Evolutionary conservation across 768 basidiomycete species (phyloP).

Genomic region (Mycena polygramma): DNA sequence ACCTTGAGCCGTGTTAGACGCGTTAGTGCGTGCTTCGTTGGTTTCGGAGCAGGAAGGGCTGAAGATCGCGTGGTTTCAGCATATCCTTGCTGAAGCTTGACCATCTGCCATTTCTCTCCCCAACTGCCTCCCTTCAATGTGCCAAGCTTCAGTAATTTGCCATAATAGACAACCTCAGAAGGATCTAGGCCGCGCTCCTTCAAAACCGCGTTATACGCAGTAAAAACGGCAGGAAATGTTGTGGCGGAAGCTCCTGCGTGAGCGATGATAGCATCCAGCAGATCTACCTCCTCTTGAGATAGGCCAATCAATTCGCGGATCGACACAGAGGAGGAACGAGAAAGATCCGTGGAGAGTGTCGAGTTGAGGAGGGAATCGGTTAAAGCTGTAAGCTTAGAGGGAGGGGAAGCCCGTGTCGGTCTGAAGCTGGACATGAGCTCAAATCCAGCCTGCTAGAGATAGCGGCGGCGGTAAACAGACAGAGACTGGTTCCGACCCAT

Average conservation of each 20-base stretch:
- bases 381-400: slow-evolving; percentile 44
- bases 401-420: slow-evolving; percentile 51
- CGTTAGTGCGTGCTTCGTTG: slow-evolving; percentile 26
- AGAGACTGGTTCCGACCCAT: no score
- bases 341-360: slow-evolving; percentile 49
- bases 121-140: slow-evolving; percentile 85
- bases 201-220: slow-evolving; percentile 86
- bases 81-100: slow-evolving; percentile 70
- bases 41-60: slow-evolving; percentile 26
- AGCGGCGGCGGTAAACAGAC: no score
- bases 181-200: slow-evolving; percentile 82
- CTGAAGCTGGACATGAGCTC: slow-evolving; percentile 47
- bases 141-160: slow-evolving; percentile 85
- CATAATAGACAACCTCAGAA: slow-evolving; percentile 85
- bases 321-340: slow-evolving; percentile 55
- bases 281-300: slow-evolving; percentile 69
- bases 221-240: slow-evolving; percentile 85
- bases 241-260: slow-evolving; percentile 78
- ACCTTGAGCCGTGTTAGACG: slow-evolving; percentile 30
- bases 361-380: slow-evolving; percentile 34
- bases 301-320: slow-evolving; percentile 67
- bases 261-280: slow-evolving; percentile 81
- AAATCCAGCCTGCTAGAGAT: background rate
- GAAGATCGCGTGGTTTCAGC: slow-evolving; percentile 27
- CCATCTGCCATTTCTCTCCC: slow-evolving; percentile 84